These are phyloP conservation scores for Haemoproteus tartakovskyi DNA, from an alignment of 169 alveolate species.

Conservation along the genomic window DNA sequence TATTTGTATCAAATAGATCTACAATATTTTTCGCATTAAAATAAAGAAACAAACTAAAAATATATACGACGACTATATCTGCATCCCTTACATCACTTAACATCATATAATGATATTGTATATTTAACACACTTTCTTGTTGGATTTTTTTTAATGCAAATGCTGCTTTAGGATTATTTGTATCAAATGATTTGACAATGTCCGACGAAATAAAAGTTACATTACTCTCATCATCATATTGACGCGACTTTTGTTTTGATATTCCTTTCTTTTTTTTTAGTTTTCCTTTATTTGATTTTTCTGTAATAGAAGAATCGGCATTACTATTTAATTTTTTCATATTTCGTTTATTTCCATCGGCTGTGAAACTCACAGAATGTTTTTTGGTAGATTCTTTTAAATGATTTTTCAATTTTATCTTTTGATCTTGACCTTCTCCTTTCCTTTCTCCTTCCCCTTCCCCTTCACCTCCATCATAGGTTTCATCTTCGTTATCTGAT, in stretches of 20 bases:
- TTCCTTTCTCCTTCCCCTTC: no score
- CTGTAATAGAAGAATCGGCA: no score
- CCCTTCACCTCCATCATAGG: background rate
- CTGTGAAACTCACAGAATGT: no score
- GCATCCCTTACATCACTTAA: conserved; percentile 54
- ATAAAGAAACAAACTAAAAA: conserved; percentile 54
- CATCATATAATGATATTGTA: conserved; percentile 47
- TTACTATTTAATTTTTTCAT: no score
- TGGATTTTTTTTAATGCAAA: conserved; percentile 6
- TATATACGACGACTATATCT: conserved; percentile 32
- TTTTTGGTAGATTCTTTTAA: no score
- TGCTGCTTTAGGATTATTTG: background rate
- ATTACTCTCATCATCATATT: no score
- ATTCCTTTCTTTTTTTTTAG: no score
- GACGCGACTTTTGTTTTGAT: no score
- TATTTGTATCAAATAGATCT: conserved; percentile 47
- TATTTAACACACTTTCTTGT: conserved; percentile 19
- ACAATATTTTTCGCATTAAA: conserved; percentile 63
- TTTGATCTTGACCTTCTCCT: no score
- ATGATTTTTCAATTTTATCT: no score
- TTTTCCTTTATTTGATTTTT: no score
- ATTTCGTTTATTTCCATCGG: no score
- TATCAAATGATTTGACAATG: background rate
- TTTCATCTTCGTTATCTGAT: background rate
- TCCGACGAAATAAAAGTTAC: background rate